Evolutionary conservation across 768 basidiomycete genomes (phyloP), one percentile per base, ranked within the genome.

Genomic region (Nidularia pulvinata): DNA sequence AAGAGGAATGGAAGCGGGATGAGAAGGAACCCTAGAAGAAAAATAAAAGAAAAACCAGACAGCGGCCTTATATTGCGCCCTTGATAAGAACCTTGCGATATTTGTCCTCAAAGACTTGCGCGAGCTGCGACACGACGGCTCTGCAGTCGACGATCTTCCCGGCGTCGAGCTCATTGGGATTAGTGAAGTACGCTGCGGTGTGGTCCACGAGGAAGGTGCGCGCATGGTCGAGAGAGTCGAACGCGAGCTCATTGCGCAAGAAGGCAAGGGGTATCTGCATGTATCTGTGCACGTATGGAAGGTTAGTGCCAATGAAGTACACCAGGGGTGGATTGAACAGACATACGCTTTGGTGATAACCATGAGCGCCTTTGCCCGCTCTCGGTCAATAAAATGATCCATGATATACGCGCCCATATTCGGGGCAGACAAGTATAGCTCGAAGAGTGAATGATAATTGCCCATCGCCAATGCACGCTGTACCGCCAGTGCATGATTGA

Each of bases 341-440:
- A 82, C 95, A 64, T 61, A 98, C 97, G 92, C 90, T 82, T 91
- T 97, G 33, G 91, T 84, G 74, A 99, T 95, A 59, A 90, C 85
- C 65, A 93, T 83, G 56, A 99, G 68, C 1, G 94, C 95, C 55
- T 84, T 84, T 52, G 89, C 81, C 55, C 97, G 77, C 74, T 98
- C 97, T 62, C 97, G 82, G 63, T 87, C 85, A 63, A 98, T 89
- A 69, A 98, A 98, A 69, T 98, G 95, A 71, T 98, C 97, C 93
- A 99, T 97, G 64, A 99, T 94, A 70, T 98, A 98, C 51, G 85
- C 95, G 37, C 94, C 93, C 97, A 98, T 98, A 65, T 96, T 95
- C 30, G 95, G 94, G 44, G 93, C 93, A 51, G 78, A 77, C 62
- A 82, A 62, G 71, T 92, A 98, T 53, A 94, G 73, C 51, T 85